Evolutionary conservation across 2,329 filamentous ascomycete genomes (phyloP).

Genomic region (Purpureocillium lavendulum): DNA sequence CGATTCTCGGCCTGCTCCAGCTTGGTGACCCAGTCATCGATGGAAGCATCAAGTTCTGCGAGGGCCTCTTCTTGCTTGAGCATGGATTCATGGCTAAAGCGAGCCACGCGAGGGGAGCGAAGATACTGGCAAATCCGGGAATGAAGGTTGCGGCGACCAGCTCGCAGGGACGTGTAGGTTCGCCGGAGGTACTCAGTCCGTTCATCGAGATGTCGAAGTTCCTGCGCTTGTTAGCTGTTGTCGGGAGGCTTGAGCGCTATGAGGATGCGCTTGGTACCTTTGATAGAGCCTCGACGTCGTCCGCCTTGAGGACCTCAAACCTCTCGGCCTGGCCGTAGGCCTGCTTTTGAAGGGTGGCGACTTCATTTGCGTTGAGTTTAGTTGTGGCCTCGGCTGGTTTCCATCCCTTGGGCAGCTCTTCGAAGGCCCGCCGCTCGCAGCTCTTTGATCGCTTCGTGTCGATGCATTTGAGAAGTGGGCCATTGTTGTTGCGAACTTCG

Average conservation of each 20-base stretch:
- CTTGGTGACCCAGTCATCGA: constrained; percentile 74
- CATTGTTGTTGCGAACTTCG: constrained; percentile 31
- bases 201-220: constrained; percentile 68
- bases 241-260: background rate
- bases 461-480: constrained; percentile 25
- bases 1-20: constrained; percentile 75
- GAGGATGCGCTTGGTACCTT: constrained; percentile 33
- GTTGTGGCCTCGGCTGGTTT: constrained; percentile 42
- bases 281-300: constrained; percentile 58
- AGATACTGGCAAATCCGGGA: constrained; percentile 70
- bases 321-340: constrained; percentile 53
- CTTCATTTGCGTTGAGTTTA: constrained; percentile 39
- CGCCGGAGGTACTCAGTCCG: constrained; percentile 70
- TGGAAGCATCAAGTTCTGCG: constrained; percentile 65
- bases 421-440: constrained; percentile 49
- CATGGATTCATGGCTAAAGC: constrained; percentile 66
- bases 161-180: constrained; percentile 65
- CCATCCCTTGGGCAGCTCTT: constrained; percentile 51
- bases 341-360: constrained; percentile 46
- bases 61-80: constrained; percentile 75
- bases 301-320: constrained; percentile 55
- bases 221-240: constrained; percentile 29
- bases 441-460: constrained; percentile 37
- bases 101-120: constrained; percentile 59
- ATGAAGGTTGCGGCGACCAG: constrained; percentile 70